These are phyloP conservation scores for Tetraselmis striata DNA, from an alignment of 139 green algal genomes.

Conservation along the genomic window DNA sequence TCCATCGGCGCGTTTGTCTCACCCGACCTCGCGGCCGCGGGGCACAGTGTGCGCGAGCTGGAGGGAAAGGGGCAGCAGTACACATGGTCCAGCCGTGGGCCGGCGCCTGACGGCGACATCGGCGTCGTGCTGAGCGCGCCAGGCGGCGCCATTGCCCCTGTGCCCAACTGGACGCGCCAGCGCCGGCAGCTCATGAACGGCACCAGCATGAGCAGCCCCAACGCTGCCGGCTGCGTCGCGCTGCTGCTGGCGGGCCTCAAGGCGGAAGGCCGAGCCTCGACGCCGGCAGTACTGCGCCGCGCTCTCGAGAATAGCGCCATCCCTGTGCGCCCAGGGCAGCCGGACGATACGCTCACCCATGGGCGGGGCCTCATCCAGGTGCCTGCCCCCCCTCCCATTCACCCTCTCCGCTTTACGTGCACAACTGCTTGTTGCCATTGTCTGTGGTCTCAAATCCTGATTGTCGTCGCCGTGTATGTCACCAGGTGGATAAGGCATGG, in stretches of 20 bases:
- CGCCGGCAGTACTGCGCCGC: slow-evolving; percentile 37
- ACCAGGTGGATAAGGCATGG: slow-evolving; percentile 69
- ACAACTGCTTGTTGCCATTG: too few species aligned
- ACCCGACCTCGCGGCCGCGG: slow-evolving; percentile 64
- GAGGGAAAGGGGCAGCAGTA: slow-evolving; percentile 58
- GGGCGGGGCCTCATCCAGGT: slow-evolving; percentile 81
- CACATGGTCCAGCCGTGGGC: slow-evolving; percentile 67
- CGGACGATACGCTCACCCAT: slow-evolving; percentile 64
- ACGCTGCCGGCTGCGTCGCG: slow-evolving; percentile 67
- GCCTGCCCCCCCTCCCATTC: neutral
- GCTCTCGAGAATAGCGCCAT: slow-evolving; percentile 68
- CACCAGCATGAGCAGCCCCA: slow-evolving; percentile 73
- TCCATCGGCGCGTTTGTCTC: slow-evolving; percentile 78
- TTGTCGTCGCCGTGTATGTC: too few species aligned
- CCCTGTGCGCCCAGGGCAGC: slow-evolving; percentile 25
- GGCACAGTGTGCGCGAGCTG: slow-evolving; percentile 53
- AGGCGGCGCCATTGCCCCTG: slow-evolving; percentile 66
- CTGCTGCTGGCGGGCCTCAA: slow-evolving; percentile 71
- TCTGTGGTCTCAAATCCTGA: too few species aligned
- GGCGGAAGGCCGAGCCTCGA: slow-evolving; percentile 23
- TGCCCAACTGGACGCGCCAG: slow-evolving; percentile 72
- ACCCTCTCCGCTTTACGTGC: too few species aligned
- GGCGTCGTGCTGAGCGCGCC: slow-evolving; percentile 60
- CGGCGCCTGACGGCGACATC: slow-evolving; percentile 63
- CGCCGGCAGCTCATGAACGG: slow-evolving; percentile 84